These are phyloP conservation scores for Sanguinoderma infundibulare DNA, from an alignment of 1,284 basidiomycete genomes.

Conservation along the genomic window DNA sequence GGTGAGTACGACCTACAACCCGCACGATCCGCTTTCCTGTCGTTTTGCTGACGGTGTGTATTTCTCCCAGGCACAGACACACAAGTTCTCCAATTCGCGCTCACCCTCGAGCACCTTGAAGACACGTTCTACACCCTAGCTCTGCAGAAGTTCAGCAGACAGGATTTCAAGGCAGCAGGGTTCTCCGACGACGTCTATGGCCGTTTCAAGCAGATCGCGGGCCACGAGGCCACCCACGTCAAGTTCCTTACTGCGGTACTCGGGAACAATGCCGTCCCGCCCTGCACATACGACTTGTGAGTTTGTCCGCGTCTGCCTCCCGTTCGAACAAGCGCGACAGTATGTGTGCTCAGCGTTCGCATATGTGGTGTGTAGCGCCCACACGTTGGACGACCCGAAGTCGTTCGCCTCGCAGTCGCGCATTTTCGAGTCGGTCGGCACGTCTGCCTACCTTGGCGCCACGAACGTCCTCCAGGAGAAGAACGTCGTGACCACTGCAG, in stretches of 20 bases:
- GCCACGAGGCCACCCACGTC: slow-evolving; percentile 57
- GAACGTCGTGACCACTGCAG: slow-evolving; percentile 20
- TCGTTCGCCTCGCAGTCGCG: slow-evolving; percentile 55
- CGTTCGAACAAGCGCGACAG: background rate
- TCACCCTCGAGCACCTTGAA: slow-evolving; percentile 75
- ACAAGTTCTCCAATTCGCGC: slow-evolving; percentile 58
- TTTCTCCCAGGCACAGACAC: slow-evolving; percentile 15
- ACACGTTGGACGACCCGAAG: slow-evolving; percentile 47
- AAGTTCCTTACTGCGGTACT: slow-evolving; percentile 51
- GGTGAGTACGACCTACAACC: background rate
- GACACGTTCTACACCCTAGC: slow-evolving; percentile 60
- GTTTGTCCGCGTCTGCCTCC: slow-evolving; percentile 21
- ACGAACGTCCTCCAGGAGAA: slow-evolving; percentile 28
- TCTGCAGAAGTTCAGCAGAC: slow-evolving; percentile 48
- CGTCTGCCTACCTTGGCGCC: slow-evolving; percentile 57
- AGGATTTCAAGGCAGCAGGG: slow-evolving; percentile 58
- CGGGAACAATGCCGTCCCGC: slow-evolving; percentile 51
- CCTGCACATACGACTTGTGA: slow-evolving; percentile 67
- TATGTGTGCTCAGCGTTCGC: background rate
- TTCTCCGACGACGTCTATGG: slow-evolving; percentile 53
- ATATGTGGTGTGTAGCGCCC: slow-evolving; percentile 25
- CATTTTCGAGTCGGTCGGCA: slow-evolving; percentile 58
- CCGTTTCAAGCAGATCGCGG: slow-evolving; percentile 56
- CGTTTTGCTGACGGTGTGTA: background rate
- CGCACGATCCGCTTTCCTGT: background rate